phyloP scores from a whole-genome alignment of 2,329 filamentous ascomycete species.

The Periconia sp. region DNA sequence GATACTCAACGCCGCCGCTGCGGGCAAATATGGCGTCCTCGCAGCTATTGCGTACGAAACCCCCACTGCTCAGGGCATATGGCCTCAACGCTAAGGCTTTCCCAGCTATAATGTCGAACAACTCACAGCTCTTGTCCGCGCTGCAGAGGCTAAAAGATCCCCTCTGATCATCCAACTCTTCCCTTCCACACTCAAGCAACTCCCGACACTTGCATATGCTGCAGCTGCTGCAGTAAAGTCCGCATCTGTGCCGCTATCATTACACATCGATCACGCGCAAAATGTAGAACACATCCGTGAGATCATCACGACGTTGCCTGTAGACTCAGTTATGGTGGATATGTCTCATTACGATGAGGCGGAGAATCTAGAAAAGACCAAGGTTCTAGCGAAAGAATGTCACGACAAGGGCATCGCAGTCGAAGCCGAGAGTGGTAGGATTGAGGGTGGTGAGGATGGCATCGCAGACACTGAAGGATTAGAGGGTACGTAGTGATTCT shows the following conservation, averaged over 20 bases:
- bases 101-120: slow-evolving; percentile 44
- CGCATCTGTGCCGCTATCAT: slow-evolving; percentile 50
- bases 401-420: slow-evolving; percentile 69
- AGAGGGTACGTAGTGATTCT: slow-evolving; percentile 49
- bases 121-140: slow-evolving; percentile 40
- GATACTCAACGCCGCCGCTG: slow-evolving; percentile 63
- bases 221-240: slow-evolving; percentile 50
- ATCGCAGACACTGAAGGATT: slow-evolving; percentile 70
- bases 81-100: slow-evolving; percentile 2
- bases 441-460: slow-evolving; percentile 76
- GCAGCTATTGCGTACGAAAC: slow-evolving; percentile 47
- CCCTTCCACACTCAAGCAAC: slow-evolving; percentile 71
- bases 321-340: slow-evolving; percentile 79
- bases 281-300: slow-evolving; percentile 50
- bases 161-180: slow-evolving; percentile 47
- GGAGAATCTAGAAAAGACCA: slow-evolving; percentile 70
- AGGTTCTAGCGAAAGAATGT: slow-evolving; percentile 66
- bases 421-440: slow-evolving; percentile 73
- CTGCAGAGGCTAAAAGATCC: slow-evolving; percentile 41
- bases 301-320: slow-evolving; percentile 57
- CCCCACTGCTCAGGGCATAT: not conserved
- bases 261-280: slow-evolving; percentile 58
- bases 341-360: slow-evolving; percentile 77
- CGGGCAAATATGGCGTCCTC: slow-evolving; percentile 64
- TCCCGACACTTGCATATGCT: slow-evolving; percentile 55